Conservation (phyloP, 805 yeast species). For the Lipomyces spencermartinsiae region DNA sequence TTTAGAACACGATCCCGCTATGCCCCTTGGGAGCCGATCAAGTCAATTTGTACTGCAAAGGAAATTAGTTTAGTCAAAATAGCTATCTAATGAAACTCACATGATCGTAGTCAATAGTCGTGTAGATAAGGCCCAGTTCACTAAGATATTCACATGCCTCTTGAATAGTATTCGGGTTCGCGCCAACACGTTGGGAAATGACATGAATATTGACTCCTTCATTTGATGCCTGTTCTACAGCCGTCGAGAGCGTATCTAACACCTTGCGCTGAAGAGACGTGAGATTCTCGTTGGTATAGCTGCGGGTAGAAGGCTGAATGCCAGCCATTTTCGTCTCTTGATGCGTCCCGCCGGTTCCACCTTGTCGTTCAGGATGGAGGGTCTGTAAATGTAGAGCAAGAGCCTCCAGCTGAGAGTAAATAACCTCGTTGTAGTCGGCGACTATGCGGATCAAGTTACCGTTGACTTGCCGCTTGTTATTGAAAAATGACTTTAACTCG, state of each 20-base stretch:
- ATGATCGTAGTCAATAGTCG: constrained; percentile 37
- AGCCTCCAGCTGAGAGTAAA: constrained; percentile 67
- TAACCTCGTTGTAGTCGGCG: constrained; percentile 62
- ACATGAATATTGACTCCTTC: constrained; percentile 35
- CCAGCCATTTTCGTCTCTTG: constrained; percentile 9
- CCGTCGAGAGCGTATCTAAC: constrained; percentile 20
- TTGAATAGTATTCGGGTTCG: constrained; percentile 7
- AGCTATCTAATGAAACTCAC: constrained; percentile 18
- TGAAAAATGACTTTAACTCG: constrained; percentile 53
- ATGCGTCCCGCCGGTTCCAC: not conserved
- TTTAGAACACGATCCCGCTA: not conserved
- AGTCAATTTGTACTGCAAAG: constrained; percentile 11
- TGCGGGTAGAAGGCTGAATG: constrained; percentile 1
- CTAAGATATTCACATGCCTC: constrained; percentile 26
- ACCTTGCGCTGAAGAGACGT: constrained; percentile 31
- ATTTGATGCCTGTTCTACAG: constrained; percentile 17
- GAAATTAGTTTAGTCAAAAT: not conserved
- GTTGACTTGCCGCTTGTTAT: constrained; percentile 58
- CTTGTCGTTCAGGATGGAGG: not conserved
- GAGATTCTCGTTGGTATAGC: constrained; percentile 26
- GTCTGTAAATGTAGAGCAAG: constrained; percentile 31
- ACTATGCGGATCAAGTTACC: constrained; percentile 57
- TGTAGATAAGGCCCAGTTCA: constrained; percentile 31
- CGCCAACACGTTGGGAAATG: constrained; percentile 21
- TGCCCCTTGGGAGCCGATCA: not conserved